Evolutionary conservation across 2,329 filamentous ascomycete genomes (phyloP).

Genomic region (Ophiocordyceps sinensis): DNA sequence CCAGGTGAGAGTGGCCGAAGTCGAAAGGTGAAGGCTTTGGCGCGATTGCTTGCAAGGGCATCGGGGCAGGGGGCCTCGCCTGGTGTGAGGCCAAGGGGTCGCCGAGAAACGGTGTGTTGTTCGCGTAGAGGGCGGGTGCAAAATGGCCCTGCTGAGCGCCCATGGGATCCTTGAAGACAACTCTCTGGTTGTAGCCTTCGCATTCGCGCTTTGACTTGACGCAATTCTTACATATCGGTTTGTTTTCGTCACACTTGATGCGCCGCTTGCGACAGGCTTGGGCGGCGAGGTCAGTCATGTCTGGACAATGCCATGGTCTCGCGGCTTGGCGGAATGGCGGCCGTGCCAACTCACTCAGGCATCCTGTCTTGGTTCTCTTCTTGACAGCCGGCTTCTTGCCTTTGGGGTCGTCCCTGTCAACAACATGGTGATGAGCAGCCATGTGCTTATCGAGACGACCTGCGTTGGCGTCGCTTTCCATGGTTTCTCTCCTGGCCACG

Average conservation of each 20-base stretch:
- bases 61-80: constrained; percentile 22
- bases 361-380: constrained; percentile 83
- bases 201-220: constrained; percentile 74
- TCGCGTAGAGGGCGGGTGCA: constrained; percentile 26
- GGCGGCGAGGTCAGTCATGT: constrained; percentile 2
- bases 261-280: constrained; percentile 81
- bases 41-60: constrained; percentile 28
- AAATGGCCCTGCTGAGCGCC: constrained; percentile 27
- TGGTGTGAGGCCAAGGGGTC: constrained; percentile 16
- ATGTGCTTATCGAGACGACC: constrained; percentile 13
- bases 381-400: constrained; percentile 34
- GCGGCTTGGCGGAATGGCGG: neutral
- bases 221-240: constrained; percentile 70
- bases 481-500: constrained; percentile 2
- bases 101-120: constrained; percentile 18
- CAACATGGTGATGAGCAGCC: constrained; percentile 18
- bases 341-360: constrained; percentile 51
- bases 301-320: neutral
- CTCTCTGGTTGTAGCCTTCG: constrained; percentile 69
- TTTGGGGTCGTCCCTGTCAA: constrained; percentile 25
- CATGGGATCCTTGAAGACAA: constrained; percentile 61
- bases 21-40: constrained; percentile 31
- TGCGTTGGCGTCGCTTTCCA: constrained; percentile 3
- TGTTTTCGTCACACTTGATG: constrained; percentile 93
- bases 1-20: constrained; percentile 1